Conservation (phyloP, 768 basidiomycete genomes). For the Trichaptum fuscoviolaceum region DNA sequence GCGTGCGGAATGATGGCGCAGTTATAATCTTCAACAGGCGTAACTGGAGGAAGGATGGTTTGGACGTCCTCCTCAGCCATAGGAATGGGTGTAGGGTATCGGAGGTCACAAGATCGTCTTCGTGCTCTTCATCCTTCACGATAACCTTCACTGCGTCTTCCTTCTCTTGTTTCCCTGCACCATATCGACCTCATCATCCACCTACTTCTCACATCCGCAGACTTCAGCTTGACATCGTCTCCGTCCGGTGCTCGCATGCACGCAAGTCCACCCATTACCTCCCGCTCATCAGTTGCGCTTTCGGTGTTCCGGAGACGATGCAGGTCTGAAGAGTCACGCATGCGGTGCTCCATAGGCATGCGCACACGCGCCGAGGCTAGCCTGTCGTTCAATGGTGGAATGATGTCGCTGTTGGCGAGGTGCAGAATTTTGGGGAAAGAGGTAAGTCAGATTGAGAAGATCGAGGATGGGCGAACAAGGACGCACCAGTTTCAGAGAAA, state of each 20-base stretch:
- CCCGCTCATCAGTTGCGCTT: slow-evolving; percentile 74
- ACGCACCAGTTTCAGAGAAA: slow-evolving; percentile 94
- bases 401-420: slow-evolving; percentile 37
- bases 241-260: slow-evolving; percentile 64
- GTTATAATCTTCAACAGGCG: slow-evolving; percentile 17
- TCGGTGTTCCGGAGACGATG: slow-evolving; percentile 91
- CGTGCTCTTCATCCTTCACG: slow-evolving; percentile 7
- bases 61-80: background rate
- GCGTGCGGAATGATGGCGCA: slow-evolving; percentile 15
- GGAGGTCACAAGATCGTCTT: slow-evolving; percentile 9
- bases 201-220: slow-evolving; percentile 26
- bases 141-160: slow-evolving; percentile 16
- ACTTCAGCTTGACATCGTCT: slow-evolving; percentile 56
- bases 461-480: slow-evolving; percentile 10
- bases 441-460: slow-evolving; percentile 16
- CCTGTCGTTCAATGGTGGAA: slow-evolving; percentile 70
- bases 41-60: background rate
- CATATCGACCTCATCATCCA: slow-evolving; percentile 29
- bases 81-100: slow-evolving; percentile 4
- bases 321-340: slow-evolving; percentile 80
- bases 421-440: slow-evolving; percentile 4
- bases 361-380: slow-evolving; percentile 73
- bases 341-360: slow-evolving; percentile 90
- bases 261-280: slow-evolving; percentile 86
- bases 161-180: slow-evolving; percentile 27